Base-by-base conservation (phyloP, 805 yeast genomes). In the Wickerhamiella domercqiae region DNA sequence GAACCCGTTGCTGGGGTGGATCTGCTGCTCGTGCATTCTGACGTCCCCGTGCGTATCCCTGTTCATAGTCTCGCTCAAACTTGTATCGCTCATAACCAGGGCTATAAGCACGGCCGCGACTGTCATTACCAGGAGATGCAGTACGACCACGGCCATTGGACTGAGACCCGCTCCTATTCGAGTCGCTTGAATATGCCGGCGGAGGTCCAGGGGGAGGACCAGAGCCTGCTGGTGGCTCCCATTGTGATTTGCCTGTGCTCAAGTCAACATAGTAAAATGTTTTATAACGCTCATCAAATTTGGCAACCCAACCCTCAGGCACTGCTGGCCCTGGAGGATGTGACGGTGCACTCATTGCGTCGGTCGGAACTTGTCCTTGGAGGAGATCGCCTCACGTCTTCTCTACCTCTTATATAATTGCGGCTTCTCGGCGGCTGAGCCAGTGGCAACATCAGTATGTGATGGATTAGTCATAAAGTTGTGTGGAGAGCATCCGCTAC, bases 191-290 rank as follows among this genome's bases (percentile, higher is more conserved):
- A 31, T 24, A 39, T 22, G 33, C 22, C 32, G 38, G 39, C 15
- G 49, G 50, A n/a, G 54, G 47, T 14, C 47, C 53, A n/a, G 38
- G 38, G 11, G 47, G 47, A 7, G 45, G 49, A 3, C 36, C 32
- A 16, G 32, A 24, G 21, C 40, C 26, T 24, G 41, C 47, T 13
- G 95, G 96, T 11, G 75, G 72, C 37, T 81, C 94, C 97, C 97
- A 87, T 56, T 84, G 95, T 0, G 94, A 81, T 47, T 71, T 63
- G 42, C 79, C 77, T 11, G 81, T 70, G 13, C 64, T 51, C 45
- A 79, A 59, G 48, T 83, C 65, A n/a, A 87, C 94, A 51, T 75
- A 87, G 56, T 75, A 87, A 75, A 76, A 75, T 73, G 31, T 90
- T 77, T 41, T 74, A 48, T 60, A 60, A 21, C 51, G 49, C 15